phyloP scores from a whole-genome alignment of 768 basidiomycete species.

The Harrya chromipes region DNA sequence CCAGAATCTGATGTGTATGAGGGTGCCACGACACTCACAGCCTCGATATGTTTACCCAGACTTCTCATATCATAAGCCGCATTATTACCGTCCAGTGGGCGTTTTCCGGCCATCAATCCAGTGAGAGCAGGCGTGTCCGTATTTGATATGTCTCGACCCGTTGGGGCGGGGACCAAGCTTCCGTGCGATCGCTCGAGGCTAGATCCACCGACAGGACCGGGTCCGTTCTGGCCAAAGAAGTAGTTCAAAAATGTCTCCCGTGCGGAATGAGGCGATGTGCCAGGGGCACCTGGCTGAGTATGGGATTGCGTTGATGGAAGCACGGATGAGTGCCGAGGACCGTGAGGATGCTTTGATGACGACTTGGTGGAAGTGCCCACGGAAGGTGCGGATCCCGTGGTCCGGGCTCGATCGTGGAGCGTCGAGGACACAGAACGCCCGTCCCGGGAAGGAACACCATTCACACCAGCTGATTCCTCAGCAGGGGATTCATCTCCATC shows the following conservation, averaged over 20 bases:
- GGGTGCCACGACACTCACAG: conserved; percentile 54
- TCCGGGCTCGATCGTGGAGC: conserved; percentile 68
- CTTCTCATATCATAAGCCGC: conserved; percentile 99
- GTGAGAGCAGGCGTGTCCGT: conserved; percentile 48
- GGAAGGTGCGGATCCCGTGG: conserved; percentile 37
- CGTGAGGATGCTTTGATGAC: conserved; percentile 27
- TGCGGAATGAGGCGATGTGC: conserved; percentile 51
- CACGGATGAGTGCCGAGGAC: conserved; percentile 33
- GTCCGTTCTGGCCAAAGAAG: conserved; percentile 92
- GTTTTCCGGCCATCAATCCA: conserved; percentile 66
- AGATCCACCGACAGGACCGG: conserved; percentile 64
- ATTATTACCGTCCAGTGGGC: conserved; percentile 66
- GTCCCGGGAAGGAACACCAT: conserved; percentile 51
- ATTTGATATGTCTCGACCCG: conserved; percentile 64
- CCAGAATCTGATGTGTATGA: conserved; percentile 4
- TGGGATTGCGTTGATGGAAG: conserved; percentile 32
- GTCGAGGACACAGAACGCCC: conserved; percentile 76
- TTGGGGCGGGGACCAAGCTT: conserved; percentile 37
- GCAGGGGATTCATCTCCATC: conserved; percentile 66
- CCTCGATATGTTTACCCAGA: conserved; percentile 94
- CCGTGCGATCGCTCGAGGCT: conserved; percentile 41
- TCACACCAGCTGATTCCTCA: conserved; percentile 53
- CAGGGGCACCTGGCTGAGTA: conserved; percentile 32
- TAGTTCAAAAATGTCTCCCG: conserved; percentile 95
- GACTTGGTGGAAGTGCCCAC: conserved; percentile 24